phyloP scores from a whole-genome alignment of 2,329 filamentous ascomycete genomes.

The Beauveria medogensis region DNA sequence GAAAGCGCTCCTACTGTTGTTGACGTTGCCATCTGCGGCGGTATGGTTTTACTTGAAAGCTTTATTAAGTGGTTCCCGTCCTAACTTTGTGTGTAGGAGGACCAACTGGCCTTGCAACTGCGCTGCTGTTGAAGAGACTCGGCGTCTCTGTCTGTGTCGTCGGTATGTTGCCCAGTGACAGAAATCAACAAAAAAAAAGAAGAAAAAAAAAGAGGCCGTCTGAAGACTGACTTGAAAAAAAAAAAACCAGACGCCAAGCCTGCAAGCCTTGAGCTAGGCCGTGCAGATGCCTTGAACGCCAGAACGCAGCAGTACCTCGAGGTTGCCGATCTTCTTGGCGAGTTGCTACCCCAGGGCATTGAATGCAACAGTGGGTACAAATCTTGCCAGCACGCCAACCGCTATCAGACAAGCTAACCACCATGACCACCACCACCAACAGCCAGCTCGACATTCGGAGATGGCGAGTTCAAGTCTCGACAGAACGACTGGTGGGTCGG shows the following conservation, averaged over 20 bases:
- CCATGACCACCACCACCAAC: background rate
- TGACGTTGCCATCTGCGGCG: slow-evolving; percentile 31
- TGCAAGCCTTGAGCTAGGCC: slow-evolving; percentile 30
- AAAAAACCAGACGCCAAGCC: slow-evolving; percentile 29
- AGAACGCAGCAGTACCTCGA: slow-evolving; percentile 41
- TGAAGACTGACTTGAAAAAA: background rate
- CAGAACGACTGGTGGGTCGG: slow-evolving; percentile 41
- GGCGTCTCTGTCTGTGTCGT: slow-evolving; percentile 33
- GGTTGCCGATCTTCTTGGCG: slow-evolving; percentile 33
- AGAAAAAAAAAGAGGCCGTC: background rate
- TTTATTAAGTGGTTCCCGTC: background rate
- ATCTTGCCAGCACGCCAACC: background rate
- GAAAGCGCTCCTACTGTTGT: slow-evolving; percentile 16
- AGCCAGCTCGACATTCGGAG: slow-evolving; percentile 40
- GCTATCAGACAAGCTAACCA: background rate
- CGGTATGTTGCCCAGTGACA: slow-evolving; percentile 18
- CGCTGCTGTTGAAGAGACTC: slow-evolving; percentile 32
- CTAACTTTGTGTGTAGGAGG: slow-evolving; percentile 24
- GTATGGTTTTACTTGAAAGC: slow-evolving; percentile 16
- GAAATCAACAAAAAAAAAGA: background rate
- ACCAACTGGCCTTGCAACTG: slow-evolving; percentile 38
- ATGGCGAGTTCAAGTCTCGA: slow-evolving; percentile 38
- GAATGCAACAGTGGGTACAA: slow-evolving; percentile 39
- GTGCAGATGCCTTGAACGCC: slow-evolving; percentile 41
- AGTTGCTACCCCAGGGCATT: slow-evolving; percentile 33